Percentiles rank a stretch among this genome's conserved stretches.
phyloP scores from a whole-genome alignment of 495 filamentous ascomycete species.

The Parmelia sp. region DNA sequence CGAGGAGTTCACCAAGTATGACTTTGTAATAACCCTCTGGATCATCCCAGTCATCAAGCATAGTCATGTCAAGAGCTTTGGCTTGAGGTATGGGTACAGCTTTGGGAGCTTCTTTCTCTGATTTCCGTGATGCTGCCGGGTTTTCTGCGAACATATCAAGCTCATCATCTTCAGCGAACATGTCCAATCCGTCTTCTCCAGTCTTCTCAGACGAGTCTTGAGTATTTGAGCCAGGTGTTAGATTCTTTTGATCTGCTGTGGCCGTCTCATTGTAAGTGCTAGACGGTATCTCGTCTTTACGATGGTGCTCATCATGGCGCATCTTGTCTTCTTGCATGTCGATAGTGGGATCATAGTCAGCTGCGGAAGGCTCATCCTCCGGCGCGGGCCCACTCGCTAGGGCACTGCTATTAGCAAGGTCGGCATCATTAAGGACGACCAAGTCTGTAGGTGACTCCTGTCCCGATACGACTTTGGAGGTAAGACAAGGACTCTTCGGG shows the following conservation, averaged over 20 bases:
- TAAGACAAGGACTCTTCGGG: constrained; percentile 36
- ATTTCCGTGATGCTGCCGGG: constrained; percentile 38
- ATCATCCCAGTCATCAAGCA: constrained; percentile 92
- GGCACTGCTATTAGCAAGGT: constrained; percentile 57
- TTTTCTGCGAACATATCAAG: constrained; percentile 81
- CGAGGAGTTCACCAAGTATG: constrained; percentile 79
- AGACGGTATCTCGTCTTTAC: constrained; percentile 51
- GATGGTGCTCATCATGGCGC: constrained; percentile 58
- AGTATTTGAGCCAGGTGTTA: constrained; percentile 41
- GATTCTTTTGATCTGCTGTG: constrained; percentile 49
- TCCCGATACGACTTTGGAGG: constrained; percentile 43
- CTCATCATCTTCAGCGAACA: constrained; percentile 89
- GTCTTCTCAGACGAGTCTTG: constrained; percentile 35
- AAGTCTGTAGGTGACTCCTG: constrained; percentile 51
- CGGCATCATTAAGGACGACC: constrained; percentile 52
- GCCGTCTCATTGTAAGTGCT: constrained; percentile 56
- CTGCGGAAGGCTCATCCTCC: constrained; percentile 79
- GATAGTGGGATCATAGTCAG: constrained; percentile 88
- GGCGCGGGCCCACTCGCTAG: constrained; percentile 46
- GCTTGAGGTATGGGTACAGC: constrained; percentile 47
- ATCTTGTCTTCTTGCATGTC: constrained; percentile 87
- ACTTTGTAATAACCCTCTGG: constrained; percentile 93
- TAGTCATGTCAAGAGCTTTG: constrained; percentile 66
- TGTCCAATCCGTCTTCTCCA: constrained; percentile 68
- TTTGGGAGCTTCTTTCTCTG: constrained; percentile 37